A percentile compares a stretch with the other conserved stretches of the same genome.
Conservation (phyloP, 2,329 filamentous ascomycete species). For the Botrytis pseudocinerea region DNA sequence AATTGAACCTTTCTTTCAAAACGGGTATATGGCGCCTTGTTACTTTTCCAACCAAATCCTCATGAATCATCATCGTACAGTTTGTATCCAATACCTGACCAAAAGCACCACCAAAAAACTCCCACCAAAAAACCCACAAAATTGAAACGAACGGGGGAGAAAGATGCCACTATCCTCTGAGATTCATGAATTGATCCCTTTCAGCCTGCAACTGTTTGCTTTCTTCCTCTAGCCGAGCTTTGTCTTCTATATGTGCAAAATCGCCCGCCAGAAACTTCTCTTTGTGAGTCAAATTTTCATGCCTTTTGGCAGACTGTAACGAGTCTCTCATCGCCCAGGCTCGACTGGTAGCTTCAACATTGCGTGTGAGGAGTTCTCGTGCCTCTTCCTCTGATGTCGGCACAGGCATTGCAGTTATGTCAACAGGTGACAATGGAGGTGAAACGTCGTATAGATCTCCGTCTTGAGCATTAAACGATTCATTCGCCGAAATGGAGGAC, state of each 20-base stretch:
- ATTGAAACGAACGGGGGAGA: neutral
- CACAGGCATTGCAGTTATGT: conserved; percentile 24
- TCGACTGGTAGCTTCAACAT: conserved; percentile 23
- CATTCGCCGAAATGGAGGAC: neutral
- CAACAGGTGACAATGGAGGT: conserved; percentile 22
- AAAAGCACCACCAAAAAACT: neutral
- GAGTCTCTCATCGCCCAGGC: conserved; percentile 13
- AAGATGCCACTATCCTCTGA: conserved; percentile 7
- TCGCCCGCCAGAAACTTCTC: conserved; percentile 48
- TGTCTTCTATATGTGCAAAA: conserved; percentile 44
- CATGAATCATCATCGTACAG: neutral
- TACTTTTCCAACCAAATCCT: neutral
- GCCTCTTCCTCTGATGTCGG: conserved; percentile 38
- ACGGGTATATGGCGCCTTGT: conserved; percentile 29
- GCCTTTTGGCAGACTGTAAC: neutral
- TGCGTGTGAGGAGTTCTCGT: conserved; percentile 34
- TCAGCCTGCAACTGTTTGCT: conserved; percentile 42
- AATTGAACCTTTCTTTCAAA: neutral
- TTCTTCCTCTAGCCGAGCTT: conserved; percentile 44
- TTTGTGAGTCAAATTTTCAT: conserved; percentile 37
- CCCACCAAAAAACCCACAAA: neutral
- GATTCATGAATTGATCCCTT: conserved; percentile 32
- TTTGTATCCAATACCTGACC: neutral
- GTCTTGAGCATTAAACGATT: neutral
- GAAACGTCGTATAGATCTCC: conserved; percentile 31